These are phyloP conservation scores for Phellopilus nigrolimitatus DNA, from an alignment of 1,284 basidiomycete genomes.

Conservation along the genomic window DNA sequence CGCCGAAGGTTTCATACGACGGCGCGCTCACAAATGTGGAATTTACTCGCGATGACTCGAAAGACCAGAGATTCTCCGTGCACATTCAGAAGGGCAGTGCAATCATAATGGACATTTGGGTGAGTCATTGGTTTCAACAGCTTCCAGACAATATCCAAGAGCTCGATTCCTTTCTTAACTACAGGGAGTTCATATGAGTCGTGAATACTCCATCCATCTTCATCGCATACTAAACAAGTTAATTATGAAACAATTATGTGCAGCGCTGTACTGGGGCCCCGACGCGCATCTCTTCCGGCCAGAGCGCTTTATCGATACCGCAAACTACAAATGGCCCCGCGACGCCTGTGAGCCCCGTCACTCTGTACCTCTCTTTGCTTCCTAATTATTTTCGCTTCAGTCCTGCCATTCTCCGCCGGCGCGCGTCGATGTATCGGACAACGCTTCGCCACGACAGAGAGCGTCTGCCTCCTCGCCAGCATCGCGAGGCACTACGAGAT, in stretches of 20 bases:
- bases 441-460: constrained; percentile 34
- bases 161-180: constrained; percentile 11
- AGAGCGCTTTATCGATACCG: constrained; percentile 44
- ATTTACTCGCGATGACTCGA: constrained; percentile 25
- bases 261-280: constrained; percentile 38
- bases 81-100: constrained; percentile 37
- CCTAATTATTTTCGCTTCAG: constrained; percentile 21
- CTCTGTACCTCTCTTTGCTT: neutral
- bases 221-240: too few species aligned
- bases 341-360: constrained; percentile 25
- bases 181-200: neutral
- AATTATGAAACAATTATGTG: too few species aligned
- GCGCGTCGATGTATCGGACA: constrained; percentile 42
- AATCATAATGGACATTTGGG: constrained; percentile 37
- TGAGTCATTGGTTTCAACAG: too few species aligned
- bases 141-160: constrained; percentile 36
- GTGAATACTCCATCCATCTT: too few species aligned
- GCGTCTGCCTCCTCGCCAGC: constrained; percentile 33
- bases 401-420: constrained; percentile 41
- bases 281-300: constrained; percentile 40
- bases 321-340: constrained; percentile 35
- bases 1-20: constrained; percentile 1
- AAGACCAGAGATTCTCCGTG: constrained; percentile 30
- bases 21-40: constrained; percentile 8
- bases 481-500: constrained; percentile 31